A percentile compares a stretch with the other conserved stretches of the same genome.
Evolutionary conservation across 768 basidiomycete species (phyloP).

Genomic region (Mycena maculata): DNA sequence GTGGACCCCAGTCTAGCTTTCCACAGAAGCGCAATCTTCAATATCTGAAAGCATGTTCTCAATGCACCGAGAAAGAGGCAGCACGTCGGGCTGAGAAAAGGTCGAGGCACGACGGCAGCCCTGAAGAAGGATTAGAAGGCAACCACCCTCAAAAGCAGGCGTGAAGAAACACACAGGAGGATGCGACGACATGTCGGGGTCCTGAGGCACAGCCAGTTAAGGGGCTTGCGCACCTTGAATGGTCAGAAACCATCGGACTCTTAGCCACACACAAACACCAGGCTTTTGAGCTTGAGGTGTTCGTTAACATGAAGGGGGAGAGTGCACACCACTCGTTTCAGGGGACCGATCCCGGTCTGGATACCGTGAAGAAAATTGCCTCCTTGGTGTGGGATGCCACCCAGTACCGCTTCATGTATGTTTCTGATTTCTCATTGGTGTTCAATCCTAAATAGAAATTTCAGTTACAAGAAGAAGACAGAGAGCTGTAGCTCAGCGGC

Average conservation of each 20-base stretch:
- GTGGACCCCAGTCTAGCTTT: background rate
- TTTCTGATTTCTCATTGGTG: background rate
- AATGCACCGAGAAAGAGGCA: background rate
- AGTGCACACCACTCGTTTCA: background rate
- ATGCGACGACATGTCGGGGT: too few species aligned
- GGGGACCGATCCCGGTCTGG: background rate
- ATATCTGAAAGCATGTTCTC: too few species aligned
- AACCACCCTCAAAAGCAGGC: too few species aligned
- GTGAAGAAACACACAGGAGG: too few species aligned
- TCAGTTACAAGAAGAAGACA: too few species aligned
- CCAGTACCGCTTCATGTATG: background rate
- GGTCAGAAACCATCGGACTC: background rate
- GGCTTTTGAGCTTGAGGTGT: background rate
- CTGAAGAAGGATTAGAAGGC: too few species aligned
- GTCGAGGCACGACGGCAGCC: too few species aligned
- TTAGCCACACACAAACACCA: background rate
- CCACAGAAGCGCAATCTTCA: background rate
- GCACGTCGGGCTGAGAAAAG: too few species aligned
- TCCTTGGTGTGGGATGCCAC: slow-evolving; percentile 1
- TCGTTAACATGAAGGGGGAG: background rate
- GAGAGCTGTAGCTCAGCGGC: background rate
- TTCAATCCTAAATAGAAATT: too few species aligned
- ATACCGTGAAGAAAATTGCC: background rate
- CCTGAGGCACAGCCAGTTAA: background rate
- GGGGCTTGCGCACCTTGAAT: too few species aligned